Evolutionary conservation across 192 early-diverging fungal species (phyloP).

Genomic region (Neocallimastix lanati): DNA sequence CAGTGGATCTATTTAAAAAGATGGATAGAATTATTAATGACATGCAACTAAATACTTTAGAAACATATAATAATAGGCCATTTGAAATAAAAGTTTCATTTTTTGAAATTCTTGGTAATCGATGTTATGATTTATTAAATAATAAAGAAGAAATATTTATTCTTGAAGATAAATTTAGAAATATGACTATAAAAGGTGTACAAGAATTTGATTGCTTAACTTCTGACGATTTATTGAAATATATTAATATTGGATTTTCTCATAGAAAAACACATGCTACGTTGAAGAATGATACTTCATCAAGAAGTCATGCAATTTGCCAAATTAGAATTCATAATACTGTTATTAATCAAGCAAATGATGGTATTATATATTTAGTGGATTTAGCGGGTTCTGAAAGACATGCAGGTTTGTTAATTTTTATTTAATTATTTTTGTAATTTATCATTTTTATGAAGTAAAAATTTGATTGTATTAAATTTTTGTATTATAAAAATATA

Average conservation of each 20-base stretch:
- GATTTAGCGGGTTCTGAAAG: conserved; percentile 31
- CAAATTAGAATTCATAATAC: conserved; percentile 10
- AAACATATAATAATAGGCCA: not conserved
- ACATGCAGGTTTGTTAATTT: not conserved
- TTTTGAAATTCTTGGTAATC: conserved; percentile 23
- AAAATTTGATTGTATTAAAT: no score
- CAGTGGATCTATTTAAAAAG: conserved; percentile 12
- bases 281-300: conserved; percentile 9
- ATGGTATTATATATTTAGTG: conserved; percentile 23
- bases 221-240: conserved; percentile 11
- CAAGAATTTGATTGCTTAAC: conserved; percentile 7
- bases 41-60: conserved; percentile 1
- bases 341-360: conserved; percentile 12
- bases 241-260: conserved; percentile 6
- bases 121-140: conserved; percentile 14
- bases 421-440: not conserved
- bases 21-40: conserved; percentile 3
- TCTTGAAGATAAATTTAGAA: conserved; percentile 19
- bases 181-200: conserved; percentile 7
- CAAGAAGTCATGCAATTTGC: conserved; percentile 7
- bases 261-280: conserved; percentile 4
- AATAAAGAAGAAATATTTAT: conserved; percentile 11
- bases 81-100: conserved; percentile 14
- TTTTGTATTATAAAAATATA: no score
- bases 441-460: not conserved